Conservation (phyloP, 805 yeast genomes). For the Myxozyma lipomycoides region DNA sequence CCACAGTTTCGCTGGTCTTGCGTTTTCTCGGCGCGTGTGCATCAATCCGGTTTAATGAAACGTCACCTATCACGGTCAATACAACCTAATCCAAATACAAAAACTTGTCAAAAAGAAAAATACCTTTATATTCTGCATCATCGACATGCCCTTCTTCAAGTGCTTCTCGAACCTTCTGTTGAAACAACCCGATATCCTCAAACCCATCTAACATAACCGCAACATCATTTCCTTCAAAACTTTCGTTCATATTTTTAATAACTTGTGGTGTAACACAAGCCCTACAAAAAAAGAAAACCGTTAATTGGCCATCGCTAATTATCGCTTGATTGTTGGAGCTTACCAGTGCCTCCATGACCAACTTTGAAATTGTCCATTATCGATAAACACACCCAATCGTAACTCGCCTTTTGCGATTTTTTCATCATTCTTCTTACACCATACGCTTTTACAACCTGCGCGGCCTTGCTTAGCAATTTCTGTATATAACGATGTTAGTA, state of each 20-base stretch:
- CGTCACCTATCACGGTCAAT: too few species aligned
- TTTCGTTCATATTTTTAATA: conserved; percentile 18
- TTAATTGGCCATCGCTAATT: background rate
- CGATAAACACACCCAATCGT: conserved; percentile 25
- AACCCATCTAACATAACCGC: conserved; percentile 21
- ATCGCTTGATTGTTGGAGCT: background rate
- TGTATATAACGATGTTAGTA: conserved; percentile 1
- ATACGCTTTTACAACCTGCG: conserved; percentile 22
- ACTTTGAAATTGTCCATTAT: conserved; percentile 15
- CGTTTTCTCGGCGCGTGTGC: too few species aligned
- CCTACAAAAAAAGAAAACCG: conserved; percentile 6
- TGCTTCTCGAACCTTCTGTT: conserved; percentile 12
- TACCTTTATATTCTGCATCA: conserved; percentile 20
- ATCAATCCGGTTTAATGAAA: conserved; percentile 8
- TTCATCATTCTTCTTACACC: conserved; percentile 12
- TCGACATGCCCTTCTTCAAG: conserved; percentile 26
- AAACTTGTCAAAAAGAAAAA: too few species aligned
- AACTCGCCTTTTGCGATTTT: conserved; percentile 27
- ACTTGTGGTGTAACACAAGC: conserved; percentile 26
- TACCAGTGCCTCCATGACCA: conserved; percentile 31
- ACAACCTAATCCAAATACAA: too few species aligned
- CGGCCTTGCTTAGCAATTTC: conserved; percentile 22
- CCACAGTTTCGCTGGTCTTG: too few species aligned
- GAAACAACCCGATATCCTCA: conserved; percentile 17
- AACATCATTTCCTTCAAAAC: conserved; percentile 6